A percentile compares a stretch with the other conserved stretches of the same genome.
phyloP scores from a whole-genome alignment of 2,329 filamentous ascomycete species.

The Coniochaeta sp. region DNA sequence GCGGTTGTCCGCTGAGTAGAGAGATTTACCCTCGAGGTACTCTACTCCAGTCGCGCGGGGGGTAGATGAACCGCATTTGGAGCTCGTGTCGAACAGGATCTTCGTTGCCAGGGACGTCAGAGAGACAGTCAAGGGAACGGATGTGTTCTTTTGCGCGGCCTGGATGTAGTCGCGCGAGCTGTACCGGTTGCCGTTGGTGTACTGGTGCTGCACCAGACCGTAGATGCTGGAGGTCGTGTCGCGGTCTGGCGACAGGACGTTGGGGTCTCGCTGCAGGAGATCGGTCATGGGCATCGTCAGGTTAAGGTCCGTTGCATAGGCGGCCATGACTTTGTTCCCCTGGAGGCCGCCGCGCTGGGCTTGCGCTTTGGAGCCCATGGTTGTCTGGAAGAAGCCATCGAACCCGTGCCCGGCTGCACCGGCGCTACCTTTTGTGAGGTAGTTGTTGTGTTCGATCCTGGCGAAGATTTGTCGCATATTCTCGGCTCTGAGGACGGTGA shows the following conservation, averaged over 20 bases:
- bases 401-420: constrained; percentile 12
- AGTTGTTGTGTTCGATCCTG: constrained; percentile 18
- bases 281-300: constrained; percentile 10
- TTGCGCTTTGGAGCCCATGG: constrained; percentile 13
- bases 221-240: constrained; percentile 14
- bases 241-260: constrained; percentile 11
- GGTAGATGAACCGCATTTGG: constrained; percentile 9
- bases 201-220: constrained; percentile 15
- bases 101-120: constrained; percentile 26
- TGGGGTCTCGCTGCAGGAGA: constrained; percentile 15
- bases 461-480: constrained; percentile 16
- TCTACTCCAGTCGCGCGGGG: constrained; percentile 26
- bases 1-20: constrained; percentile 24
- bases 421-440: constrained; percentile 10
- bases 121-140: constrained; percentile 13
- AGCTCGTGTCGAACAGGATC: constrained; percentile 25
- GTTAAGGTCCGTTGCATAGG: constrained; percentile 12
- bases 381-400: constrained; percentile 18
- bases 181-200: constrained; percentile 18
- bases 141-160: constrained; percentile 12
- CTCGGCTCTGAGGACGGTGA: constrained; percentile 9
- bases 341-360: constrained; percentile 6
- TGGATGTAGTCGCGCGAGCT: constrained; percentile 22
- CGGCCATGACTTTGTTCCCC: constrained; percentile 12
- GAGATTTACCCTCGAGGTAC: constrained; percentile 21